Conservation (phyloP, 2,329 filamentous ascomycete genomes). For the Calonectria crousiana region DNA sequence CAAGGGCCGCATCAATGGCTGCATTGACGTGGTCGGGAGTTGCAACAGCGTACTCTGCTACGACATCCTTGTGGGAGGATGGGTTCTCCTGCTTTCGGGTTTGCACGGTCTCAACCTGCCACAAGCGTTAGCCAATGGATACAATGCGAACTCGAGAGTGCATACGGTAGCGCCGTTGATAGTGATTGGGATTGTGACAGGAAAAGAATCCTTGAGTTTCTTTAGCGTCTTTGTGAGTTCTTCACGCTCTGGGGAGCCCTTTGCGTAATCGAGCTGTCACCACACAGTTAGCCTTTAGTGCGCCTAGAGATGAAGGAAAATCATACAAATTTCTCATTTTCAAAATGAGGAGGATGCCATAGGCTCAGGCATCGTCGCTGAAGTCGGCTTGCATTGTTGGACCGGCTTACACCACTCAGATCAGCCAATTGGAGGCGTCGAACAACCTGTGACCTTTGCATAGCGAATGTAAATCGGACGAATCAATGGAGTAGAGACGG, state of each 20-base stretch:
- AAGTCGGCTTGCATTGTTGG: not conserved
- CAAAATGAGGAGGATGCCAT: constrained; percentile 35
- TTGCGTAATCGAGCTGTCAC: constrained; percentile 34
- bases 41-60: constrained; percentile 34
- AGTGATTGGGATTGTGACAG: constrained; percentile 29
- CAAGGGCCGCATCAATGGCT: constrained; percentile 35
- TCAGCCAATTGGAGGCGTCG: constrained; percentile 20
- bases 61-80: constrained; percentile 28
- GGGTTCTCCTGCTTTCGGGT: constrained; percentile 34
- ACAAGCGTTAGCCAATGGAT: not conserved
- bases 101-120: constrained; percentile 17
- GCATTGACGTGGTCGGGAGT: constrained; percentile 34
- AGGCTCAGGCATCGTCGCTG: constrained; percentile 24
- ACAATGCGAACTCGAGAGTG: fast-evolving
- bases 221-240: constrained; percentile 31
- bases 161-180: constrained; percentile 25
- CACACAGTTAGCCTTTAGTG: not conserved
- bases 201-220: constrained; percentile 32
- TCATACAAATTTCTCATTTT: constrained; percentile 38
- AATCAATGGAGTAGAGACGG: not conserved
- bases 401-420: constrained; percentile 6
- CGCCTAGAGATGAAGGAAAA: fast-evolving
- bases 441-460: constrained; percentile 30
- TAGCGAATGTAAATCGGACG: not conserved
- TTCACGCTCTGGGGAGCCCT: constrained; percentile 32